Evolutionary conservation across 805 yeast species (phyloP).

Genomic region (Saccharomycopsis malanga): DNA sequence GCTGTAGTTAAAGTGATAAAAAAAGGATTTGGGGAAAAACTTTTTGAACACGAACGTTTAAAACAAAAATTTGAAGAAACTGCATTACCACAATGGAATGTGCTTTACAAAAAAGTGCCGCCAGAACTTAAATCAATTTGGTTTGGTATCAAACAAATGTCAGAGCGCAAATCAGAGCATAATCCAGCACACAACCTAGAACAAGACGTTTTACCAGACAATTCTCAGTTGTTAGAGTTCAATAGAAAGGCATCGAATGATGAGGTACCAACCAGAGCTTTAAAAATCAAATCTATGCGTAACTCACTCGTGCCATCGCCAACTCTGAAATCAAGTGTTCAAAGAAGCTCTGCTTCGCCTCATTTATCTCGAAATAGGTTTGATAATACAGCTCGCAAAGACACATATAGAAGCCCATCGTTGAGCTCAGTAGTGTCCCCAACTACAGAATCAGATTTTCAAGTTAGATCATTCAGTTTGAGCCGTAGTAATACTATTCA

Average conservation of each 20-base stretch:
- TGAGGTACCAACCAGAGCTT: no score
- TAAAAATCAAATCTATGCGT: no score
- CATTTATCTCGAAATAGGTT: background rate
- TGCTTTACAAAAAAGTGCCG: constrained; percentile 7
- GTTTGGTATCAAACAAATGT: constrained; percentile 2
- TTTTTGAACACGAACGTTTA: background rate
- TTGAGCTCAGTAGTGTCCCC: constrained; percentile 9
- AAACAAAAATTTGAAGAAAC: background rate
- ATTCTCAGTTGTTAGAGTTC: no score
- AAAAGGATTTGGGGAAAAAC: constrained; percentile 5
- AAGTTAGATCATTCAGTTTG: constrained; percentile 18
- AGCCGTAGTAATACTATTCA: constrained; percentile 13
- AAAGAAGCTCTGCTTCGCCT: no score
- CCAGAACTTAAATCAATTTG: background rate
- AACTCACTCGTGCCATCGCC: no score
- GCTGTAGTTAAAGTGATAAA: constrained; percentile 1
- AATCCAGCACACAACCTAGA: no score
- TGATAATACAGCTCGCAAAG: background rate
- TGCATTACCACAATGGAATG: background rate
- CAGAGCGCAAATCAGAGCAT: background rate
- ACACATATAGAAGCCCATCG: constrained; percentile 4
- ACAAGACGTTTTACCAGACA: no score
- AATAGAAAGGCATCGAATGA: no score
- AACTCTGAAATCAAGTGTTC: no score
- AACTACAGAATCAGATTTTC: constrained; percentile 5